These are phyloP conservation scores for Collybiopsis luxurians DNA, from an alignment of 768 basidiomycete species.

Conservation along the genomic window DNA sequence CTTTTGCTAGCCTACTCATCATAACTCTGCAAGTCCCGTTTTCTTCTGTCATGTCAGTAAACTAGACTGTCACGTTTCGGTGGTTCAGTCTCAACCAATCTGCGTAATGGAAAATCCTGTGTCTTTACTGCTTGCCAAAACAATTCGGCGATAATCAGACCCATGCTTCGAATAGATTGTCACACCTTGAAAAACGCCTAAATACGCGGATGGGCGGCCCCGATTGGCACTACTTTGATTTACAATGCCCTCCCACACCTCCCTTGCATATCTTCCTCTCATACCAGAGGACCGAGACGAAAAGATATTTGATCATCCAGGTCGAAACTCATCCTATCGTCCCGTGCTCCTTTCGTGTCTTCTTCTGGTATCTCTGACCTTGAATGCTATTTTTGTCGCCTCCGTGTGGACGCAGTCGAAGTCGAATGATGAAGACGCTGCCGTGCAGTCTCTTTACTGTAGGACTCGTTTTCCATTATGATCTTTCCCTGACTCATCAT, in stretches of 20 bases:
- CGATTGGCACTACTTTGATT: not conserved
- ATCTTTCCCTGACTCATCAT: not conserved
- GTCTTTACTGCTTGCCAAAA: not conserved
- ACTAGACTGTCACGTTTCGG: no score
- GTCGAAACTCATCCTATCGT: not conserved
- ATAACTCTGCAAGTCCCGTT: no score
- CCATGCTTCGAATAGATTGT: not conserved
- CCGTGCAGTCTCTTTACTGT: slow-evolving; percentile 8
- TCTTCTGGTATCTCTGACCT: not conserved
- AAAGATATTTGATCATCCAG: not conserved
- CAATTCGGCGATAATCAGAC: not conserved
- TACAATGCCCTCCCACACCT: not conserved
- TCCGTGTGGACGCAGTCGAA: not conserved
- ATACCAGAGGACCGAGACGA: not conserved
- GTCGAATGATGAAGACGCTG: no score
- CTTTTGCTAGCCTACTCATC: no score
- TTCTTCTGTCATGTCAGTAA: no score
- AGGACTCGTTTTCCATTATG: not conserved
- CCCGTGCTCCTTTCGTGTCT: not conserved
- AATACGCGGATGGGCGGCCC: not conserved
- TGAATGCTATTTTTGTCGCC: not conserved
- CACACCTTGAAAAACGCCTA: not conserved
- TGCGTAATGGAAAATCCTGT: no score
- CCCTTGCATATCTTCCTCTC: slow-evolving; percentile 1
- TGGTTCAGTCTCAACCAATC: no score